Conservation (phyloP, 306 rosid species). For the Chamaecrista fasciculata region DNA sequence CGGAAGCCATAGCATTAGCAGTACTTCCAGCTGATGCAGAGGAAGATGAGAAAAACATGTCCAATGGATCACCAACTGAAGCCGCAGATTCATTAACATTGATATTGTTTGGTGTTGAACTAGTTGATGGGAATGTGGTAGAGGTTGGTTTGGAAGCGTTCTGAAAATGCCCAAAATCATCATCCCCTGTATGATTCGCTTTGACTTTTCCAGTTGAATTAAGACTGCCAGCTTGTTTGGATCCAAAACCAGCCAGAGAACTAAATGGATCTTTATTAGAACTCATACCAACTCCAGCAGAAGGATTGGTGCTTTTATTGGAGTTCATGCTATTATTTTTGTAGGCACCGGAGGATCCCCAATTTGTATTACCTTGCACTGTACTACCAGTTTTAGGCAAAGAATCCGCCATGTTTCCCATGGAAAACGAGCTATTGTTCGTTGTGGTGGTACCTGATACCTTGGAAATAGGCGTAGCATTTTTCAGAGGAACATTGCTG, state of each 20-base stretch:
- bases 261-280: slow-evolving; percentile 79
- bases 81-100: slow-evolving; percentile 45
- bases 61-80: slow-evolving; percentile 65
- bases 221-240: slow-evolving; percentile 53
- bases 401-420: slow-evolving; percentile 63
- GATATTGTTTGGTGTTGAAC: slow-evolving; percentile 26
- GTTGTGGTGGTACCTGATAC: slow-evolving; percentile 16
- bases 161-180: slow-evolving; percentile 77
- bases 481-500: slow-evolving; percentile 67
- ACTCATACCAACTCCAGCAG: slow-evolving; percentile 44
- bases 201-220: slow-evolving; percentile 50
- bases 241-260: slow-evolving; percentile 73
- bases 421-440: slow-evolving; percentile 55
- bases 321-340: slow-evolving; percentile 25
- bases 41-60: slow-evolving; percentile 63
- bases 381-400: slow-evolving; percentile 54
- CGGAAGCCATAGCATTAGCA: slow-evolving; percentile 19
- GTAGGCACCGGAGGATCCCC: slow-evolving; percentile 52
- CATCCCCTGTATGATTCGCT: slow-evolving; percentile 36
- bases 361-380: slow-evolving; percentile 35
- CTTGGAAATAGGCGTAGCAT: slow-evolving; percentile 40
- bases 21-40: slow-evolving; percentile 40
- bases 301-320: slow-evolving; percentile 39
- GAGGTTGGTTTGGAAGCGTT: slow-evolving; percentile 62
- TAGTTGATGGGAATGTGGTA: slow-evolving; percentile 39